These are phyloP conservation scores for Diophrys sp. DNA, from an alignment of 73 alveolate species.

Conservation along the genomic window DNA sequence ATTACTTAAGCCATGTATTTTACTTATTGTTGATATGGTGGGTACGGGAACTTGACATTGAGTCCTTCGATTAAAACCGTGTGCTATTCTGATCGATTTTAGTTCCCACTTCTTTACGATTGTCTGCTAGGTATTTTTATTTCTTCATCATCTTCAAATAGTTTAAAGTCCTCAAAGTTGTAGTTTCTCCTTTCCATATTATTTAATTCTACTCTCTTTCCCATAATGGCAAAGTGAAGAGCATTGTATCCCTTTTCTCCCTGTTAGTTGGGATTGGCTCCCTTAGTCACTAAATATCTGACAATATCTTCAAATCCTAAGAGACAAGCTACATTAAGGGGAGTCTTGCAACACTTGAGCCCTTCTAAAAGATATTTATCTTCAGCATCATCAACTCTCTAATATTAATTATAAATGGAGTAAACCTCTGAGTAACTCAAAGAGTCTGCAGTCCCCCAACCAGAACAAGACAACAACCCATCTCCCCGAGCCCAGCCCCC, in stretches of 20 bases:
- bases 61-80: slow-evolving; percentile 6
- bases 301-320: slow-evolving; percentile 37
- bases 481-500: too few species aligned
- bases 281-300: slow-evolving; percentile 22
- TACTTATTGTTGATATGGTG: slow-evolving; percentile 57
- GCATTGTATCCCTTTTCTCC: slow-evolving; percentile 48
- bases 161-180: too few species aligned
- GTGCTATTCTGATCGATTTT: too few species aligned
- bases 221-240: slow-evolving; percentile 48
- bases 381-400: too few species aligned
- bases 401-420: too few species aligned
- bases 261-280: slow-evolving; percentile 35
- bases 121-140: too few species aligned
- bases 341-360: slow-evolving; percentile 38
- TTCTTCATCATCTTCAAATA: too few species aligned
- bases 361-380: slow-evolving; percentile 55
- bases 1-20: slow-evolving; percentile 62
- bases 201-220: slow-evolving; percentile 41
- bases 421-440: too few species aligned
- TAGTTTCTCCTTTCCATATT: too few species aligned
- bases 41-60: slow-evolving; percentile 63
- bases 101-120: too few species aligned
- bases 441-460: too few species aligned
- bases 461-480: too few species aligned
- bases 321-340: slow-evolving; percentile 49